A percentile compares a stretch with the other conserved stretches of the same genome.
phyloP scores from a whole-genome alignment of 2,329 filamentous ascomycete species.

The Fusarium pininemorale region DNA sequence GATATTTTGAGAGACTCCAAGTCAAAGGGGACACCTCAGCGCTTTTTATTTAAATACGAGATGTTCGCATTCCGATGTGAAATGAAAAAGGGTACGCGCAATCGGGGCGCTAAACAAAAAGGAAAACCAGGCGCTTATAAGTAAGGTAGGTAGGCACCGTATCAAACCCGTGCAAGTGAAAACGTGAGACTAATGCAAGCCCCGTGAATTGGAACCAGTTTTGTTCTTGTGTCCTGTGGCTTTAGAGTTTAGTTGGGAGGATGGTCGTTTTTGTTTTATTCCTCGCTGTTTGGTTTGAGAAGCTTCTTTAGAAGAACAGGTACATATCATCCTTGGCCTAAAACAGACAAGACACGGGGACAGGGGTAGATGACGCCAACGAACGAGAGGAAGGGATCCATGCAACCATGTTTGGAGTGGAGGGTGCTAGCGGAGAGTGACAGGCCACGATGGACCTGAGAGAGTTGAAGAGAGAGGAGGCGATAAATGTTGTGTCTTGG shows the following conservation, averaged over 20 bases:
- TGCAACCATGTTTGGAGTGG: background rate
- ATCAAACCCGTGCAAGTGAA: background rate
- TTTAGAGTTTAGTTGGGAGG: background rate
- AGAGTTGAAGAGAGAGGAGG: background rate
- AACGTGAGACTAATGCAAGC: constrained; percentile 20
- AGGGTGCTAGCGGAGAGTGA: background rate
- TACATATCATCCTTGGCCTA: background rate
- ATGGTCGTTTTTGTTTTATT: background rate
- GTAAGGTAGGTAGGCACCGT: background rate
- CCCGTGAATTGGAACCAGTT: background rate
- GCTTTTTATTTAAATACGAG: constrained; percentile 5
- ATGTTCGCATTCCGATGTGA: constrained; percentile 27
- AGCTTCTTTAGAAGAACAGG: constrained; percentile 1
- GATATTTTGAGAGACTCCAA: background rate
- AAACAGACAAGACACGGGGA: constrained; percentile 4
- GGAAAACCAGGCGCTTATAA: constrained; percentile 29
- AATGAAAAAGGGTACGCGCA: background rate
- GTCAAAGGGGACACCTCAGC: background rate
- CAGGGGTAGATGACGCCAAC: constrained; percentile 20
- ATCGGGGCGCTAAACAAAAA: background rate
- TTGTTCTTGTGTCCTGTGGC: background rate
- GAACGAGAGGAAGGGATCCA: constrained; percentile 2
- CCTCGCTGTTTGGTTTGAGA: constrained; percentile 8
- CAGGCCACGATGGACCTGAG: background rate
- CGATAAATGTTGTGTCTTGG: background rate